Evolutionary conservation across 2,329 filamentous ascomycete genomes (phyloP), one percentile per base, ranked within the genome.

Genomic region (Apiospora hydei): DNA sequence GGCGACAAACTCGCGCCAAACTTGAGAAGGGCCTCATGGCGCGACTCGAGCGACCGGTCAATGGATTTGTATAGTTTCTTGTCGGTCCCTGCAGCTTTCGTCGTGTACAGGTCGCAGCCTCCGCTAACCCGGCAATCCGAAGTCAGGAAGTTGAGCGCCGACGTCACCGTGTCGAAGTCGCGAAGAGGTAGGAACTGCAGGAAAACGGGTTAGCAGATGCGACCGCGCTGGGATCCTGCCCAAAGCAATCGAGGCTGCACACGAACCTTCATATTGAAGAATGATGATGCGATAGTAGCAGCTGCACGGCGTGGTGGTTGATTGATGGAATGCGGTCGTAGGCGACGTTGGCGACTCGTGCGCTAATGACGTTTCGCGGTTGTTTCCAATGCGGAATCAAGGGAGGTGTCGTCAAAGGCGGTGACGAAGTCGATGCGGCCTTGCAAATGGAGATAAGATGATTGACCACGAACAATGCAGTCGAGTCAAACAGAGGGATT

Each of bases 41-140:
- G 94, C 49, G 93, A 93, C 82, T 97, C 95, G 72, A 99, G 90
- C 43, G 94, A 95, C 79, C 93, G 91, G 81, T 98, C 95, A 80
- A 99, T 98, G 80, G 92, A 94, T 84, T 95, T 97, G 87, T 98
- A 98, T 11, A 99, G 87, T 81, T 98, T 98, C 89, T 98, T 98
- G 82, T 99, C 96, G 75, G 92, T 92, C 66, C 95, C 95, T 71
- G 96, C 95, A 43, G 96, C 95, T 84, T 99, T 99, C 38, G 95
- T 98, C 13, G 96, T 98, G 86, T 98, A 99, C 24, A 98, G 88
- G 82, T 99, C 96, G 87, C 96, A 98, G 75, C 94, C 94, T 77
- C 96, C 96, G 41, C 95, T 92, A 73, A 99, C 93, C 77, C 96
- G 94, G 80, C 94, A 95, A 81, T 98, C 96, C 69, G 93, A 91